These are phyloP conservation scores for Penicillium manginii DNA, from an alignment of 495 filamentous ascomycete genomes.

Conservation along the genomic window DNA sequence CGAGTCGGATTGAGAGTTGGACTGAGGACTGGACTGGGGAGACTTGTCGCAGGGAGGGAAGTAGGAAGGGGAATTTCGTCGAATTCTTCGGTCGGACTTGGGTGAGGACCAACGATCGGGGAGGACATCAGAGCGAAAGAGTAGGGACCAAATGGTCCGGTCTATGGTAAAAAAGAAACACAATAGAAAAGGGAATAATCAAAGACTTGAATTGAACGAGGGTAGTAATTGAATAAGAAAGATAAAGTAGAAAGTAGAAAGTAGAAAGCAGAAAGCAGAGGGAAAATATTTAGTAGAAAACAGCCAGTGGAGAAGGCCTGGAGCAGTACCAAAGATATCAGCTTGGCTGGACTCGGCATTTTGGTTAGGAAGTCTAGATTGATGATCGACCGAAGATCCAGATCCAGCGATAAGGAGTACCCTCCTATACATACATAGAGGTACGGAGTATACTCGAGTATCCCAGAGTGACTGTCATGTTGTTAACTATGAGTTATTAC, in stretches of 20 bases:
- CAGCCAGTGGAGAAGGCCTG: not conserved
- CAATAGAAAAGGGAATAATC: not conserved
- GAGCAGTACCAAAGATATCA: no score
- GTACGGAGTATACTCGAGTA: no score
- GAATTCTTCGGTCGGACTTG: slow-evolving; percentile 32
- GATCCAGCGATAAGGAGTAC: slow-evolving; percentile 5
- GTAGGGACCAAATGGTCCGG: not conserved
- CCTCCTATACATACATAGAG: no score
- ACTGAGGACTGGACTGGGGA: not conserved
- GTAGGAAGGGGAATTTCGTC: slow-evolving; percentile 27
- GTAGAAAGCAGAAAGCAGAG: not conserved
- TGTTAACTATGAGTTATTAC: no score
- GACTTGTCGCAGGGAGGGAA: not conserved
- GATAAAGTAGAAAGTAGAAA: not conserved
- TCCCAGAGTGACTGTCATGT: no score
- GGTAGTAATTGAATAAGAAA: not conserved
- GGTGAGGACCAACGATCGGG: slow-evolving; percentile 22
- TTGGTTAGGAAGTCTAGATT: slow-evolving; percentile 6
- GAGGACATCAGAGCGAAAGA: slow-evolving; percentile 26
- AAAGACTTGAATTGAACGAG: not conserved
- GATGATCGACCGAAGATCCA: slow-evolving; percentile 6
- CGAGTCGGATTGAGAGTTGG: slow-evolving; percentile 4
- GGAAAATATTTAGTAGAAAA: not conserved
- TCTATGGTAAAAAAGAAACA: not conserved
- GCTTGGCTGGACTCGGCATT: not conserved